phyloP scores from a whole-genome alignment of 2,329 filamentous ascomycete species.

The Diaporthe sp. region DNA sequence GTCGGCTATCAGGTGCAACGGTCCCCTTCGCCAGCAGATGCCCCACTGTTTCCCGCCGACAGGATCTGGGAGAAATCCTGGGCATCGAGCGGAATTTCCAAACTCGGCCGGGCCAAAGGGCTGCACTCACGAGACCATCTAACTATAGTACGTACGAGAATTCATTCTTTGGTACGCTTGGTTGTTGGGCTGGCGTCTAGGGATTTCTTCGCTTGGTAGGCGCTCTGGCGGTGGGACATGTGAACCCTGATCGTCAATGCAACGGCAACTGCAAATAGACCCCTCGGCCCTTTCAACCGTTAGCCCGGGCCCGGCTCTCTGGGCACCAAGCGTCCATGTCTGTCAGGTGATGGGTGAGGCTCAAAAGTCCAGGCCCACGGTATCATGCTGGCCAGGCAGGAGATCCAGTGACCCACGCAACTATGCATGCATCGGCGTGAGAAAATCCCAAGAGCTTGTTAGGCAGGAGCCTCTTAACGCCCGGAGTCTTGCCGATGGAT shows the following conservation, averaged over 20 bases:
- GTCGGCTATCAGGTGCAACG: constrained; percentile 19
- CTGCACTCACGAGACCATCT: neutral
- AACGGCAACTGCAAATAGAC: constrained; percentile 1
- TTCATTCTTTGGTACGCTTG: neutral
- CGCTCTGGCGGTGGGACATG: constrained; percentile 11
- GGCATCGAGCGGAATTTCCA: constrained; percentile 6
- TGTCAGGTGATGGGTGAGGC: constrained; percentile 13
- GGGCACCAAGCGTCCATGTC: neutral
- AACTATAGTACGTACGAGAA: neutral
- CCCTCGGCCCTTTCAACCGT: constrained; percentile 8
- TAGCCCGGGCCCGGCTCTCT: constrained; percentile 11
- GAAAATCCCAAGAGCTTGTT: neutral
- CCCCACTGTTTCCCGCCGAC: constrained; percentile 12
- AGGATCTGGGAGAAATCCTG: neutral
- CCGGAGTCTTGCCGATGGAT: constrained; percentile 4
- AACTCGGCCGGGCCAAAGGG: neutral
- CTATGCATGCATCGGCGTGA: neutral
- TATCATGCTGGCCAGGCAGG: neutral
- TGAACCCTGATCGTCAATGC: constrained; percentile 32
- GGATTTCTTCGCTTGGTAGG: neutral
- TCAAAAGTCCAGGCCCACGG: neutral
- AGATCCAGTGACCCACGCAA: neutral
- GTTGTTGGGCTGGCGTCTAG: neutral
- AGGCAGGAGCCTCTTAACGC: neutral
- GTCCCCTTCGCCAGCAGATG: neutral